These are phyloP conservation scores for Amanita rimosa DNA, from an alignment of 768 basidiomycete genomes.

Conservation along the genomic window DNA sequence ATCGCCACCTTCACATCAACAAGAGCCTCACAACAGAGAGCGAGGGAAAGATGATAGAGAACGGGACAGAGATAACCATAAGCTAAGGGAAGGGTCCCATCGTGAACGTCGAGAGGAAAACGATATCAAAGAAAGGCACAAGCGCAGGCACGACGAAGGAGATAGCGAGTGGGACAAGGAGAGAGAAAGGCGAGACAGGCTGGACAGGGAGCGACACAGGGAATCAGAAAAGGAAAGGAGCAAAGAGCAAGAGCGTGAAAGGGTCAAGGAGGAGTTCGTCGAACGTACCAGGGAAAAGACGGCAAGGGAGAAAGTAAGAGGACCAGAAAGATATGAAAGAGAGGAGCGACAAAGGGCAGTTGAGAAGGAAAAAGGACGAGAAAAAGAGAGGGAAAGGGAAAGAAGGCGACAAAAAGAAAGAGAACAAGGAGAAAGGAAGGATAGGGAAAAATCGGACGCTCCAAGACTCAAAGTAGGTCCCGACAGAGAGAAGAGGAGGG, in stretches of 20 bases:
- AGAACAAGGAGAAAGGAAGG: constrained; percentile 10
- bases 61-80: constrained; percentile 8
- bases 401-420: constrained; percentile 11
- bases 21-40: constrained; percentile 8
- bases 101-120: constrained; percentile 6
- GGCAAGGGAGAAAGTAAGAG: neutral
- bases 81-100: constrained; percentile 10
- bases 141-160: constrained; percentile 5
- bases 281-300: constrained; percentile 6
- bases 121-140: constrained; percentile 6
- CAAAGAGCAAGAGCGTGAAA: constrained; percentile 6
- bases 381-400: constrained; percentile 14
- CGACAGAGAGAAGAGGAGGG: constrained; percentile 10
- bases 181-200: constrained; percentile 8
- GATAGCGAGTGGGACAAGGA: constrained; percentile 13
- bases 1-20: constrained; percentile 12
- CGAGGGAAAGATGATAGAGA: constrained; percentile 12
- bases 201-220: constrained; percentile 9
- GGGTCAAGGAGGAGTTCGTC: constrained; percentile 6
- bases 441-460: neutral
- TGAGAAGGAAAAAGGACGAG: constrained; percentile 15
- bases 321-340: constrained; percentile 4
- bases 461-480: neutral
- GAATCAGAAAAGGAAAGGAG: constrained; percentile 5
- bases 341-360: constrained; percentile 6